Percentiles rank a stretch among this genome's conserved stretches.
phyloP scores from a whole-genome alignment of 2,329 filamentous ascomycete species.

The Fusarium hainanense region DNA sequence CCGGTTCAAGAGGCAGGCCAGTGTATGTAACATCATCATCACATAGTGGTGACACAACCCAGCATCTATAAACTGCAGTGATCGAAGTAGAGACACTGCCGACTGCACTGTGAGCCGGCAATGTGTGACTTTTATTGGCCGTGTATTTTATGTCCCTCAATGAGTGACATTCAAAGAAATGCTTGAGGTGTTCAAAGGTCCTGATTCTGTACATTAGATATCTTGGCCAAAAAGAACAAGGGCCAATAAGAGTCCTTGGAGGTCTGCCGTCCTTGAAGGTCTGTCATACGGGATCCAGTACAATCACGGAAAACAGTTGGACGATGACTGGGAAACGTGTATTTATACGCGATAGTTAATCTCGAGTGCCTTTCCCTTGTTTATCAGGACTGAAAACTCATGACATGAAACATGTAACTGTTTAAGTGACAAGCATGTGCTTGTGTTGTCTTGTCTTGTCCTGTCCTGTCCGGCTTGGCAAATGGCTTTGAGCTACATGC shows the following conservation, averaged over 20 bases:
- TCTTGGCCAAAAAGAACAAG: neutral
- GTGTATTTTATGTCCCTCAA: neutral
- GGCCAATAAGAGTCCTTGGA: neutral
- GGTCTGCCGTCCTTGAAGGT: neutral
- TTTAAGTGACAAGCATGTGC: constrained; percentile 12
- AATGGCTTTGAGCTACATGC: neutral
- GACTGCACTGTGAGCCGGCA: neutral
- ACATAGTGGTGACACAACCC: constrained; percentile 25
- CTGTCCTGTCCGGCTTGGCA: constrained; percentile 5
- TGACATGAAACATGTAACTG: neutral
- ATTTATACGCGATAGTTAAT: neutral
- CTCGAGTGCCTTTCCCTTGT: neutral
- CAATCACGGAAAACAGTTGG: neutral
- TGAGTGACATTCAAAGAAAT: neutral
- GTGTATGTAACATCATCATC: constrained; percentile 29
- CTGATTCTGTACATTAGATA: neutral
- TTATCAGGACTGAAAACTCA: neutral
- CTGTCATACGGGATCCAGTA: neutral
- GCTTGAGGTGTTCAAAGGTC: neutral
- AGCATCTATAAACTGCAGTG: neutral
- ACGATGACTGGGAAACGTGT: neutral
- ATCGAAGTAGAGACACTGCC: neutral
- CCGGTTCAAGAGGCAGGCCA: neutral
- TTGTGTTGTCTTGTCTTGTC: neutral
- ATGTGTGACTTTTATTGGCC: neutral